Conservation (phyloP, 1,284 basidiomycete genomes). For the Xerocomus tenax region DNA sequence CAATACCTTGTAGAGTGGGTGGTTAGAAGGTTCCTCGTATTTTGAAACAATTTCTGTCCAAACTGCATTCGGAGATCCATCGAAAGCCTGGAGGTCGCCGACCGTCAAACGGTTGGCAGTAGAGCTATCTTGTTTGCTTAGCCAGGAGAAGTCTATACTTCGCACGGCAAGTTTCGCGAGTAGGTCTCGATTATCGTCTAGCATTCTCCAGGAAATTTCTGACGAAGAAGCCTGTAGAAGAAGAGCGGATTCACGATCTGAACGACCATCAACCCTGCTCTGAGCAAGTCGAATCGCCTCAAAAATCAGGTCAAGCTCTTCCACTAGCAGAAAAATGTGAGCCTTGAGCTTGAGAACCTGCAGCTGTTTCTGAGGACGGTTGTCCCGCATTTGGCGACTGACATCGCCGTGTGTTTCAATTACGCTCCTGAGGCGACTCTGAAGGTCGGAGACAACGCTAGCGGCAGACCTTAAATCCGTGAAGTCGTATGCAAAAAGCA, state of each 20-base stretch:
- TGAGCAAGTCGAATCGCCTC: constrained; percentile 83
- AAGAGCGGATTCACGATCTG: constrained; percentile 75
- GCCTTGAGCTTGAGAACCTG: constrained; percentile 68
- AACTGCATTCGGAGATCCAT: constrained; percentile 74
- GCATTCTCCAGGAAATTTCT: constrained; percentile 92
- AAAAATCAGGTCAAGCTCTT: constrained; percentile 82
- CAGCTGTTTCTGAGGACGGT: constrained; percentile 40
- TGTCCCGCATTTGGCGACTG: constrained; percentile 33
- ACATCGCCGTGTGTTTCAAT: constrained; percentile 54
- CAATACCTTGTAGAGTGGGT: constrained; percentile 58
- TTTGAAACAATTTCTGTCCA: constrained; percentile 88
- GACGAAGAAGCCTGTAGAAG: constrained; percentile 76
- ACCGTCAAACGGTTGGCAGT: constrained; percentile 74
- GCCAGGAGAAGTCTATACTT: constrained; percentile 75
- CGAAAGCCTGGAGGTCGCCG: constrained; percentile 77
- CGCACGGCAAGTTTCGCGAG: constrained; percentile 82
- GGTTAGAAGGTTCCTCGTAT: constrained; percentile 56
- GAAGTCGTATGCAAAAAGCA: constrained; percentile 88
- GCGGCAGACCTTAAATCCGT: constrained; percentile 66
- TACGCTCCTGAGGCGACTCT: constrained; percentile 65
- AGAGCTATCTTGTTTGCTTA: constrained; percentile 84
- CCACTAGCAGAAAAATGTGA: constrained; percentile 66
- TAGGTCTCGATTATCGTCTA: constrained; percentile 66
- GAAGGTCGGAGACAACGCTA: constrained; percentile 65
- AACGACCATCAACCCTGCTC: constrained; percentile 60